A percentile compares a stretch with the other conserved stretches of the same genome.
phyloP scores from a whole-genome alignment of 306 rosid species.

The Ziziphus jujuba region DNA sequence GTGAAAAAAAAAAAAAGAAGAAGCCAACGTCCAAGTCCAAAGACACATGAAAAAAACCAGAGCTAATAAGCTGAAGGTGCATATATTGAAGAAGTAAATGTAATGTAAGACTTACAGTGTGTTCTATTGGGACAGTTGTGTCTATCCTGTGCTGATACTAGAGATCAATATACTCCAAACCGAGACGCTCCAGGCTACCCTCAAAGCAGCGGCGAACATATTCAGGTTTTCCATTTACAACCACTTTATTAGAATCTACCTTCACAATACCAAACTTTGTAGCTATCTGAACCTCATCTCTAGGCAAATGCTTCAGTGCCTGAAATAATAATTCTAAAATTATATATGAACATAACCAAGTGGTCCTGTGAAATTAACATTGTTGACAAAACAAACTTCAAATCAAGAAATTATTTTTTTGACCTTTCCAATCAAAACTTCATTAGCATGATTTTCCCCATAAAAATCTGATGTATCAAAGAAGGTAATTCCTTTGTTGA shows the following conservation, averaged over 20 bases:
- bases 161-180: constrained; percentile 71
- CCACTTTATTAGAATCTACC: constrained; percentile 14
- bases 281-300: constrained; percentile 70
- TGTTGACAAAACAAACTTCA: no score
- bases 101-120: constrained; percentile 74
- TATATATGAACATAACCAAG: background rate
- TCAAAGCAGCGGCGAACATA: constrained; percentile 70
- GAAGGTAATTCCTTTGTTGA: constrained; percentile 35
- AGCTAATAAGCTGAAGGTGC: no score
- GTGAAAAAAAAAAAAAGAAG: no score
- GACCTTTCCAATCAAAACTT: constrained; percentile 33
- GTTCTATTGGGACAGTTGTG: constrained; percentile 67
- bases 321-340: constrained; percentile 14
- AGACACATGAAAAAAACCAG: no score
- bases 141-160: constrained; percentile 75
- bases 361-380: background rate
- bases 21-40: no score
- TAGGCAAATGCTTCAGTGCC: constrained; percentile 68
- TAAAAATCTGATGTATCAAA: constrained; percentile 39
- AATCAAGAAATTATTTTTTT: no score
- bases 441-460: constrained; percentile 17
- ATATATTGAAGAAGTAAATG: no score
- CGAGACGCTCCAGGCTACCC: constrained; percentile 71
- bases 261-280: constrained; percentile 64
- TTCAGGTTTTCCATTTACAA: constrained; percentile 61